Evolutionary conservation across 1,139 yeast genomes (phyloP), one percentile per base, ranked within the genome.

Genomic region (Blastobotrys ciferrii): DNA sequence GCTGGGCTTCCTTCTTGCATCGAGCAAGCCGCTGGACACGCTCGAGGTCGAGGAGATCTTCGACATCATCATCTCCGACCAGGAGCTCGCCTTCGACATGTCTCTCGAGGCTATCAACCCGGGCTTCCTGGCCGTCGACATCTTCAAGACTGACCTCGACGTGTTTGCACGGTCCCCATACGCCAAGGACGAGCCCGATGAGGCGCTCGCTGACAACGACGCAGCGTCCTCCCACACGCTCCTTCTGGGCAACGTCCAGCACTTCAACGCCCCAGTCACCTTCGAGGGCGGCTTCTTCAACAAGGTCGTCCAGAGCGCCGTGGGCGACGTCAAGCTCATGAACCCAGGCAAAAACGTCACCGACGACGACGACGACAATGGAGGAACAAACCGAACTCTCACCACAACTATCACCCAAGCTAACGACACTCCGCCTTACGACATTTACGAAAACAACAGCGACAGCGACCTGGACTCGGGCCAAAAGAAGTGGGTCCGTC

Each of bases 101-200:
- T 77, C 80, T 2, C 80, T 88, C 17, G 84, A 81, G 53, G 95
- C 95, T 0, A 78, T 83, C 57, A 92, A 92, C 64, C 97, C 97
- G 0, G 96, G 97, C 0, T 60, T 87, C 72, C 75, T 85, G 58
- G 76, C 87, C 1, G 80, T 91, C 3, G 73, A 74, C 4, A 74
- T 91, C 2, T 73, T 74, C 41, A 80, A 81, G 6, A 84, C 84
- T 4, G 94, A 88, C 58, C 66, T 92, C 42, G 97, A 91, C 63
- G 74, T 92, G 2, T 92, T 92, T 72, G 98, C 97, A 1, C 84
- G 85, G 58, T 81, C 94, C 47, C 77, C 82, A 4, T 81, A 78
- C 60, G 68, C 72, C 19, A 60, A 59, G 32, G 63, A 63, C 25
- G 62, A 53, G 11, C 37, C 40, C 12, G 49, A 41, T 38, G 50